Base-by-base conservation (phyloP, 345 rosid species). In the Acer negundo region DNA sequence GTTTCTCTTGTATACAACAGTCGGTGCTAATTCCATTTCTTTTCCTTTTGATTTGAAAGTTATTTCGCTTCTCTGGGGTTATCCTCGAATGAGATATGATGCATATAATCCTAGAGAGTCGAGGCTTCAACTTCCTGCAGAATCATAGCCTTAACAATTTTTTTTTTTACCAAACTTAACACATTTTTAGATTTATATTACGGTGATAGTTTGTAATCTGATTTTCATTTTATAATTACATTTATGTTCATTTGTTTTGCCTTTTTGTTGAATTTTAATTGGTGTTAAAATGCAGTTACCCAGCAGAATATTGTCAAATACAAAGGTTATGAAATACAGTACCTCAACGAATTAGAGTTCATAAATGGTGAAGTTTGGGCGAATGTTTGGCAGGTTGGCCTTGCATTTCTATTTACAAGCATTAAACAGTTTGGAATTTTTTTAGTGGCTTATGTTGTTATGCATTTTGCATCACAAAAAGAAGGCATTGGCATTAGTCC, bases 351-450 rank as follows among this genome's bases (percentile, higher is more conserved):
- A 78, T 89, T 94, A 59, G 99, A 97, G 87, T 94, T 85, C 81
- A 77, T 97, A 73, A 82, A 97, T 79, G 90, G 93, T 16, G 99
- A 97, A 89, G 84, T 97, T 47, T 97, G 99, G 99, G 97, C 97
- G 7, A 97, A 97, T 72, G 84, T 97, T 73, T 97, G 92, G 92
- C 88, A 81, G 98, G 99, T 97, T 56, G 73, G 4, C 74, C 42
- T 83, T 66, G 55, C 44, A 55, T 80, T 40, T 59, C 24, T 7
- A 65, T 74, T 19, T 74, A 19, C 61, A 49, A 64, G 62, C 46
- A 47, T 13, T 63, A 26, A 42, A 6, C 6, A 9, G 47, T 38
- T 44, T 35, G 2, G 28, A 28, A 8, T 17, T 28, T 53, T 53
- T 16, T 12, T 49, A 68, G 9, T 59, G 24, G 49, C 35, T 4